Evolutionary conservation across 1,284 basidiomycete species (phyloP).

Genomic region (Laetiporus sulphureus): DNA sequence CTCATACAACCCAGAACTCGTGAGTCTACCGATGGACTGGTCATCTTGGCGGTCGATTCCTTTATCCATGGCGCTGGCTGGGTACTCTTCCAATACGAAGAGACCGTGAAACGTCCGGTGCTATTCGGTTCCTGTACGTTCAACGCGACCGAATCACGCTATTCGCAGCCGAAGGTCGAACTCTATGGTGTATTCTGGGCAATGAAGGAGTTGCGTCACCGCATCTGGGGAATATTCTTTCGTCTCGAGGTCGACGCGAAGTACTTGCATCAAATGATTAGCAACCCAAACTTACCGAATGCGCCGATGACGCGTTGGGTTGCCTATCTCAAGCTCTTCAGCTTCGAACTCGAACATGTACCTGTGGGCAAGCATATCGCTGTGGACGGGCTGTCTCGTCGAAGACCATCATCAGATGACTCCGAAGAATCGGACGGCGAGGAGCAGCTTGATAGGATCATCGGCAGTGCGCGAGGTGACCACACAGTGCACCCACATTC

Average conservation of each 20-base stretch:
- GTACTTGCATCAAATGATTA: conserved; percentile 30
- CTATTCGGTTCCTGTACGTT: conserved; percentile 29
- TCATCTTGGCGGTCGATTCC: conserved; percentile 29
- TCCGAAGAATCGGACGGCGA: conserved; percentile 14
- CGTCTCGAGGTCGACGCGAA: conserved; percentile 29
- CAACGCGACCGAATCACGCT: conserved; percentile 24
- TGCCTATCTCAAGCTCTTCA: conserved; percentile 24
- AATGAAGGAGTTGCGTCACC: conserved; percentile 24
- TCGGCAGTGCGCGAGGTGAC: no score
- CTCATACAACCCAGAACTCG: conserved; percentile 1
- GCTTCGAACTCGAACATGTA: conserved; percentile 27
- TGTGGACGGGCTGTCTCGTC: conserved; percentile 26
- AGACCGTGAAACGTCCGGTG: conserved; percentile 17
- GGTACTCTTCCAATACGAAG: conserved; percentile 24
- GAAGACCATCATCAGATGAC: conserved; percentile 13
- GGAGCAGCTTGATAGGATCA: conserved; percentile 4
- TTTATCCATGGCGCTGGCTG: conserved; percentile 26
- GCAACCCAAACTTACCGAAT: conserved; percentile 26
- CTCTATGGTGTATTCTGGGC: conserved; percentile 29
- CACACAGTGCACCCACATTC: not conserved
- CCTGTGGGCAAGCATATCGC: conserved; percentile 20
- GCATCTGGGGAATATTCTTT: conserved; percentile 27
- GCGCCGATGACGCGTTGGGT: conserved; percentile 31
- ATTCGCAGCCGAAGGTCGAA: conserved; percentile 33
- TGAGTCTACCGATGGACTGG: conserved; percentile 18